These are phyloP conservation scores for Sclerotinia trifoliorum DNA, from an alignment of 2,329 filamentous ascomycete genomes.

Conservation along the genomic window DNA sequence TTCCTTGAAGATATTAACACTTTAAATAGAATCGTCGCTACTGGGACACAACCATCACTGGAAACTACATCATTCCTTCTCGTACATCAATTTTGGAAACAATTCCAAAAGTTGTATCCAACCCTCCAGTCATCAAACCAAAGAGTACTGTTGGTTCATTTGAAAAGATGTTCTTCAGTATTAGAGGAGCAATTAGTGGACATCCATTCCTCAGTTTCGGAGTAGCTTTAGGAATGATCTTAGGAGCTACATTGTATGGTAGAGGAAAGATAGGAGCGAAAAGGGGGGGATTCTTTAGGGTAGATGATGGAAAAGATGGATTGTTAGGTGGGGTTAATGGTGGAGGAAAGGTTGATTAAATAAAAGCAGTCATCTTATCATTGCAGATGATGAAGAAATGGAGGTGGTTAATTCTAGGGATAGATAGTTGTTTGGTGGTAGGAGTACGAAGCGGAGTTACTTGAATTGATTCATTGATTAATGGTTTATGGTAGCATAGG, in stretches of 20 bases:
- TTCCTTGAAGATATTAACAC: constrained; percentile 23
- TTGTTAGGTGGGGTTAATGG: constrained; percentile 53
- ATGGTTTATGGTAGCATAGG: constrained; percentile 17
- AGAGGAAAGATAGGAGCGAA: constrained; percentile 53
- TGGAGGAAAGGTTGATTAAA: constrained; percentile 53
- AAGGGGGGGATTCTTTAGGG: constrained; percentile 58
- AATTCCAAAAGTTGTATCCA: constrained; percentile 50
- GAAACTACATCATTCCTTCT: constrained; percentile 84
- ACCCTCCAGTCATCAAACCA: constrained; percentile 63
- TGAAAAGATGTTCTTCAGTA: constrained; percentile 69
- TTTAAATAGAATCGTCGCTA: constrained; percentile 76
- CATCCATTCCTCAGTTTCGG: constrained; percentile 59
- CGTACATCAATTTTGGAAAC: constrained; percentile 49
- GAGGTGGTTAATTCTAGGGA: constrained; percentile 10
- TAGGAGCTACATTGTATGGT: constrained; percentile 54
- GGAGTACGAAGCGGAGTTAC: neutral
- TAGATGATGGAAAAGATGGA: constrained; percentile 63
- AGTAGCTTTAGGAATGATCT: constrained; percentile 55
- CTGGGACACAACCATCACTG: constrained; percentile 89
- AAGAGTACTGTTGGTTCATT: constrained; percentile 75
- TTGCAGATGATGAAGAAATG: neutral
- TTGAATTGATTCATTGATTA: constrained; percentile 14
- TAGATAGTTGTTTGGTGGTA: neutral
- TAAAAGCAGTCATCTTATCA: neutral
- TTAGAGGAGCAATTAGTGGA: constrained; percentile 56